phyloP scores from a whole-genome alignment of 352 stramenopile species.

The Pythium pyrilobum region DNA sequence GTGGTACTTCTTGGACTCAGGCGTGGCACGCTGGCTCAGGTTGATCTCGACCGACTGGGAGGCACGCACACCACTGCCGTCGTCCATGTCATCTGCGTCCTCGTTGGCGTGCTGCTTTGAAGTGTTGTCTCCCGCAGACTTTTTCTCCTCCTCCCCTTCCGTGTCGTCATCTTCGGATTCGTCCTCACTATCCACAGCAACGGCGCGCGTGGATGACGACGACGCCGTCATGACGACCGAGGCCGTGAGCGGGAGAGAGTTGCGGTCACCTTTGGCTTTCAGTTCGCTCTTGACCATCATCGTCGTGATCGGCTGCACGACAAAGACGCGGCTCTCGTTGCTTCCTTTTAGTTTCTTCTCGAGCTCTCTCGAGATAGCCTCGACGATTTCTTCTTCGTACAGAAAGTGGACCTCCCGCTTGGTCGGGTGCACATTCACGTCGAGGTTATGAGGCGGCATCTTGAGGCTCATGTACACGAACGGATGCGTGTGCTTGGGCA shows the following conservation, averaged over 20 bases:
- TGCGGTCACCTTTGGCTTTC: slow-evolving; percentile 16
- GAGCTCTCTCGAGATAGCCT: slow-evolving; percentile 70
- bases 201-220: slow-evolving; percentile 10
- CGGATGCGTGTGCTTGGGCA: slow-evolving; percentile 93
- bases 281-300: slow-evolving; percentile 46
- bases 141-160: not conserved
- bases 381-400: slow-evolving; percentile 92
- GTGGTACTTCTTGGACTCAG: slow-evolving; percentile 70
- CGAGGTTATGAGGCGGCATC: slow-evolving; percentile 91
- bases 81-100: slow-evolving; percentile 3
- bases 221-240: not conserved
- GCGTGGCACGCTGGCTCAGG: slow-evolving; percentile 45
- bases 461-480: slow-evolving; percentile 97
- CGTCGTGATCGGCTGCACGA: slow-evolving; percentile 78
- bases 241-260: slow-evolving; percentile 8
- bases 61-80: slow-evolving; percentile 5
- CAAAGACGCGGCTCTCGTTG: slow-evolving; percentile 89
- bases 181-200: slow-evolving; percentile 26
- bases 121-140: too few species aligned
- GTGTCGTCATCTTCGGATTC: slow-evolving; percentile 22
- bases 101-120: slow-evolving; percentile 17
- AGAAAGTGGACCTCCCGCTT: slow-evolving; percentile 98
- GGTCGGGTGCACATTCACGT: slow-evolving; percentile 99
- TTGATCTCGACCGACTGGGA: slow-evolving; percentile 49
- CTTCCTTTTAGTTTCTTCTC: slow-evolving; percentile 79